Evolutionary conservation across 2,329 filamentous ascomycete genomes (phyloP).

Genomic region (Aspergillus proliferans): DNA sequence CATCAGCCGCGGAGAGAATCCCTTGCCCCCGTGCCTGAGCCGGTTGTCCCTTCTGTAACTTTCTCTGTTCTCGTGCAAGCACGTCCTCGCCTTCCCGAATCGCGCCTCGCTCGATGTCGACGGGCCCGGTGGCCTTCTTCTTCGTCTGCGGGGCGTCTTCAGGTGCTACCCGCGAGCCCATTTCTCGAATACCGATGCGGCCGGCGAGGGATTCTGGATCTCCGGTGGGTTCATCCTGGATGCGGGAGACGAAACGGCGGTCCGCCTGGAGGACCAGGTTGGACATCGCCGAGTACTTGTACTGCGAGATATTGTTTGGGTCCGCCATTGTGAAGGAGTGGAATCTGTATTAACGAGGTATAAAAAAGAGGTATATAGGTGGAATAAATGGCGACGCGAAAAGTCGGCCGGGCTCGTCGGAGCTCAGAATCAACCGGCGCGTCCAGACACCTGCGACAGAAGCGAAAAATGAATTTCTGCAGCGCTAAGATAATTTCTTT

Average conservation of each 20-base stretch:
- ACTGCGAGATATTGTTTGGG: constrained; percentile 71
- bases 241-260: constrained; percentile 85
- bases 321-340: constrained; percentile 57
- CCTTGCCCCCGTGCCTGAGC: constrained; percentile 65
- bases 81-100: constrained; percentile 78
- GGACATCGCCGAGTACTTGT: constrained; percentile 99
- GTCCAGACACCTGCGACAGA: constrained; percentile 23
- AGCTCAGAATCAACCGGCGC: constrained; percentile 29
- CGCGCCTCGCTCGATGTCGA: constrained; percentile 66
- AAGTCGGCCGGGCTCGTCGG: constrained; percentile 24
- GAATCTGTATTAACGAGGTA: constrained; percentile 7
- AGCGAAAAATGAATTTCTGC: constrained; percentile 17
- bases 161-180: constrained; percentile 78
- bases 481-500: constrained; percentile 14
- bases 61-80: constrained; percentile 74
- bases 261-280: constrained; percentile 99
- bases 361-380: constrained; percentile 8
- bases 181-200: constrained; percentile 85
- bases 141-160: constrained; percentile 76
- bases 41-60: constrained; percentile 70
- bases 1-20: constrained; percentile 75
- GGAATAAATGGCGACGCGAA: constrained; percentile 11
- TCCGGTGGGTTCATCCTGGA: constrained; percentile 89
- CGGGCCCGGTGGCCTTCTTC: constrained; percentile 60
- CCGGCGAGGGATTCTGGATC: constrained; percentile 96